Percentiles rank a stretch among this genome's conserved stretches.
These are phyloP conservation scores for Capronia epimyces DNA, from an alignment of 2,329 filamentous ascomycete genomes.

Conservation along the genomic window DNA sequence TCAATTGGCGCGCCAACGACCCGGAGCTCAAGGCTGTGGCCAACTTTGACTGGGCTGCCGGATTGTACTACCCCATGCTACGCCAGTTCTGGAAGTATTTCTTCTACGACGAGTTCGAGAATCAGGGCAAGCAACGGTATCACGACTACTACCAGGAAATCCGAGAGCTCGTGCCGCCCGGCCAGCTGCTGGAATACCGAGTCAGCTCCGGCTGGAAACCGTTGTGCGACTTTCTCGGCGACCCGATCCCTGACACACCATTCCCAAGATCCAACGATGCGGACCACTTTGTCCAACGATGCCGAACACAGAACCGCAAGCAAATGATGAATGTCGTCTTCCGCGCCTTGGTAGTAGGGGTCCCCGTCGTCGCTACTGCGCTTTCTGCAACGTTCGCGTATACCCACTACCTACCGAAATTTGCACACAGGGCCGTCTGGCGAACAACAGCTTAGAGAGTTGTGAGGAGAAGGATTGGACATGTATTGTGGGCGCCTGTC, in stretches of 20 bases:
- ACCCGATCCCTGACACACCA: constrained; percentile 45
- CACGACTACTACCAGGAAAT: constrained; percentile 52
- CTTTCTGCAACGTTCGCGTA: constrained; percentile 38
- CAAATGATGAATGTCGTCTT: constrained; percentile 53
- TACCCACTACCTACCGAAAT: constrained; percentile 35
- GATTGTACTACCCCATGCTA: constrained; percentile 66
- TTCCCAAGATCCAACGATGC: constrained; percentile 52
- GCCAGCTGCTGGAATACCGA: constrained; percentile 51
- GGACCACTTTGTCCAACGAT: constrained; percentile 52
- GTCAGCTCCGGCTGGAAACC: constrained; percentile 52
- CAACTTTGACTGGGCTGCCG: constrained; percentile 58
- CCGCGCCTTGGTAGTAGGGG: constrained; percentile 47
- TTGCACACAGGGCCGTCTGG: constrained; percentile 14
- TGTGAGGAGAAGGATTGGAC: constrained; percentile 11
- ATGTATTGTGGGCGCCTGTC: background rate
- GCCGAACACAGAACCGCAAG: constrained; percentile 48
- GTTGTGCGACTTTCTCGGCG: constrained; percentile 51
- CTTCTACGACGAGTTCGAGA: constrained; percentile 62
- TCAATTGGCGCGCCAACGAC: constrained; percentile 62
- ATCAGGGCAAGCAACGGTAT: constrained; percentile 60
- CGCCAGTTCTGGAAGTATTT: constrained; percentile 64
- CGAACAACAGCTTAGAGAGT: constrained; percentile 10
- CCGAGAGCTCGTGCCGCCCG: constrained; percentile 43
- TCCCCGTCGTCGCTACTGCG: constrained; percentile 45
- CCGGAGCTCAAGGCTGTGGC: constrained; percentile 54